Evolutionary conservation across 2,329 filamentous ascomycete species (phyloP).

Genomic region (Aspergillus alliaceus): DNA sequence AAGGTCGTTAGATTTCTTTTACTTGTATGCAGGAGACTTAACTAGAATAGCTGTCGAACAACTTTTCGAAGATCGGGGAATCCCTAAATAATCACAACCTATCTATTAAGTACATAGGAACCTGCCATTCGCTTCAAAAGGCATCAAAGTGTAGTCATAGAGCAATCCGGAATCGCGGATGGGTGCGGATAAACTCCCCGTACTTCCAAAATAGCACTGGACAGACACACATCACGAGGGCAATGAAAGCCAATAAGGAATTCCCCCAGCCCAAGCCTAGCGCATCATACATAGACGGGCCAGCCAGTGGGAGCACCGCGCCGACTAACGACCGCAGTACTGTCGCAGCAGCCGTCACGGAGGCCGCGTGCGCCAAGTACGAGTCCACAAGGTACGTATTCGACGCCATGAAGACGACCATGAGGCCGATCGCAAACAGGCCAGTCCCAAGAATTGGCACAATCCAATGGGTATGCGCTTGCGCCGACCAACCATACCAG

Average conservation of each 20-base stretch:
- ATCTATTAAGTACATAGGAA: too few relatives aligned
- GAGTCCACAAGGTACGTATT: conserved; percentile 67
- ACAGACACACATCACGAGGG: conserved; percentile 48
- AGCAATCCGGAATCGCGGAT: conserved; percentile 19
- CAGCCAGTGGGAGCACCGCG: conserved; percentile 58
- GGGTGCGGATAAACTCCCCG: conserved; percentile 15
- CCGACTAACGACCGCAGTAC: conserved; percentile 48
- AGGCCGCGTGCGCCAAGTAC: conserved; percentile 60
- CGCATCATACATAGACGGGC: conserved; percentile 57
- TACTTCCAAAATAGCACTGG: conserved; percentile 31
- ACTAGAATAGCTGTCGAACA: too few relatives aligned
- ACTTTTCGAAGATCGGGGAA: too few relatives aligned
- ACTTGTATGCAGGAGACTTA: too few relatives aligned
- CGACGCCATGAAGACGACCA: conserved; percentile 49
- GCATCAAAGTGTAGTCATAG: too few relatives aligned
- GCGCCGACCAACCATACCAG: conserved; percentile 48
- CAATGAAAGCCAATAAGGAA: conserved; percentile 53
- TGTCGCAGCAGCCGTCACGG: conserved; percentile 58
- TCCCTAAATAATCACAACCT: too few relatives aligned
- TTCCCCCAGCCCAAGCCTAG: conserved; percentile 63
- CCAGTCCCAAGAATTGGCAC: conserved; percentile 57
- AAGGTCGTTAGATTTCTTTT: too few relatives aligned
- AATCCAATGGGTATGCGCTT: conserved; percentile 55
- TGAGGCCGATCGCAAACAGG: conserved; percentile 30
- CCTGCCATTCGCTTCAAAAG: too few relatives aligned